phyloP scores from a whole-genome alignment of 306 rosid species.

The Dryas drummondii region DNA sequence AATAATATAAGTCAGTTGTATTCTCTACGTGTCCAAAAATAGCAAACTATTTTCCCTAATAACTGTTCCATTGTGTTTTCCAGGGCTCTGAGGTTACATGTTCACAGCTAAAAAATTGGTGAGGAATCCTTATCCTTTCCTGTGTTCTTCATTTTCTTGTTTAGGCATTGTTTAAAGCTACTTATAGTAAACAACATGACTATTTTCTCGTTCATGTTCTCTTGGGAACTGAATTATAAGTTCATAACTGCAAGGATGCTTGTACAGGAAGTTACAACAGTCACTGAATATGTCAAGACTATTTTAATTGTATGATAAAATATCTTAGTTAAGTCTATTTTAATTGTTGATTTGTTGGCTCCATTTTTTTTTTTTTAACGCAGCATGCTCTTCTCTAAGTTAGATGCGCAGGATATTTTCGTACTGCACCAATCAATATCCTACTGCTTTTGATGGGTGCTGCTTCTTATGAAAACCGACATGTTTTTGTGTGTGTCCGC shows the following conservation, averaged over 20 bases:
- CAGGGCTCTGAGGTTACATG: conserved; percentile 93
- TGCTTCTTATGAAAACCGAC: neutral
- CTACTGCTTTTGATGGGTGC: neutral
- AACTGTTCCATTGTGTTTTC: conserved; percentile 38
- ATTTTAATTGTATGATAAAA: no score
- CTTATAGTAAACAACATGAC: neutral
- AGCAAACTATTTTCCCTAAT: conserved; percentile 25
- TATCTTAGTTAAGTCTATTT: no score
- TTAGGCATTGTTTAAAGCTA: neutral
- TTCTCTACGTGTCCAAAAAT: neutral
- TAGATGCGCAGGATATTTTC: neutral
- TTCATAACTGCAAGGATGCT: no score
- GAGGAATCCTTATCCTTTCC: conserved; percentile 25
- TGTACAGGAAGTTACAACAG: no score
- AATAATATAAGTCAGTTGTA: conserved; percentile 9
- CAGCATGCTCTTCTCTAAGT: neutral
- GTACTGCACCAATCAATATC: neutral
- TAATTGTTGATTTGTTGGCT: neutral
- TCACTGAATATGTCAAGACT: no score
- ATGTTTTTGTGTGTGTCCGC: conserved; percentile 18
- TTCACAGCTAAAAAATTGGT: conserved; percentile 94
- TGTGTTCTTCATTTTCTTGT: neutral
- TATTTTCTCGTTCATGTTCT: no score
- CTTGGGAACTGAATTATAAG: neutral
- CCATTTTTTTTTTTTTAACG: neutral